phyloP scores from a whole-genome alignment of 352 stramenopile species.

The Globisporangium orthogonon region DNA sequence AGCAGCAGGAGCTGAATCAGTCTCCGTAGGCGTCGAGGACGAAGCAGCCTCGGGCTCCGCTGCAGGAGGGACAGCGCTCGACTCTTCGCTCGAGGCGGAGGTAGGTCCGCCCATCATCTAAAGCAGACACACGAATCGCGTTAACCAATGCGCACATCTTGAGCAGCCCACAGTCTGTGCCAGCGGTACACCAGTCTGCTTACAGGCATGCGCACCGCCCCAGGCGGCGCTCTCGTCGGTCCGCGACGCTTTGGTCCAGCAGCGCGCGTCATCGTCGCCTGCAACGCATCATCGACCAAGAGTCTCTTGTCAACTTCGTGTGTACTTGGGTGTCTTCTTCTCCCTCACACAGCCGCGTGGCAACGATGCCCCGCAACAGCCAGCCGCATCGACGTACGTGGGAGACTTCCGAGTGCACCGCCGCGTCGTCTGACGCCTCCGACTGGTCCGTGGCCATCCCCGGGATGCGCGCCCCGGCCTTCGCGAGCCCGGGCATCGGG shows the following conservation, averaged over 20 bases:
- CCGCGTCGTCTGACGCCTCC: conserved; percentile 21
- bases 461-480: conserved; percentile 56
- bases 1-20: not conserved
- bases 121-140: no score
- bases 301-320: no score
- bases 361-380: no score
- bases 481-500: conserved; percentile 76
- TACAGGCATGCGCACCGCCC: conserved; percentile 55
- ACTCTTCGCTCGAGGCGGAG: not conserved
- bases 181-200: not conserved
- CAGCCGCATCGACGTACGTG: conserved; percentile 35
- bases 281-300: not conserved
- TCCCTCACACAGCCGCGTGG: no score
- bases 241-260: conserved; percentile 71
- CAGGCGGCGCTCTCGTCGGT: conserved; percentile 50
- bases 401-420: conserved; percentile 36
- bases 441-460: conserved; percentile 36
- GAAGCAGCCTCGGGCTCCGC: not conserved
- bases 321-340: no score
- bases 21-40: not conserved
- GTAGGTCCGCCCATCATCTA: conserved; percentile 32
- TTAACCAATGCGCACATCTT: not conserved
- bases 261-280: conserved; percentile 75
- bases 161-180: no score
- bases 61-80: not conserved